Percentiles rank a stretch among this genome's conserved stretches.
phyloP scores from a whole-genome alignment of 1,139 yeast genomes.

The Taiozyma onychis region DNA sequence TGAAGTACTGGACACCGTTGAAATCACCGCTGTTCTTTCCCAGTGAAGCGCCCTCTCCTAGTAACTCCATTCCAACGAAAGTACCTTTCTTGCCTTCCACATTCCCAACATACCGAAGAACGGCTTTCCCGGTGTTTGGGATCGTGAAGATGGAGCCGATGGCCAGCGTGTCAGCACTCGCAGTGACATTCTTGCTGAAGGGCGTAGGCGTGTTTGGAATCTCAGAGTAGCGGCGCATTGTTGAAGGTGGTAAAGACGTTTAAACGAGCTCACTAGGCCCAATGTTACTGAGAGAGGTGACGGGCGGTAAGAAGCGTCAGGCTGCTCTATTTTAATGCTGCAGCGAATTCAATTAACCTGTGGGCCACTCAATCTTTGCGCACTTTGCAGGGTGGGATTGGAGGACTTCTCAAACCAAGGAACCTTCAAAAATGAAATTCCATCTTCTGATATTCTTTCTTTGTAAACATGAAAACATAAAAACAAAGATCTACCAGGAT shows the following conservation, averaged over 20 bases:
- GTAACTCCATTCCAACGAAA: conserved; percentile 86
- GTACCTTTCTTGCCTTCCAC: conserved; percentile 70
- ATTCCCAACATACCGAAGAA: conserved; percentile 65
- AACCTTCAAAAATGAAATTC: not conserved
- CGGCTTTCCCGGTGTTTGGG: conserved; percentile 42
- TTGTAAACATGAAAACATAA: not conserved
- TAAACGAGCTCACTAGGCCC: not conserved
- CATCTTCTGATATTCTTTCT: not conserved
- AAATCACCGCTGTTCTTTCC: conserved; percentile 82
- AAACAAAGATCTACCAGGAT: not conserved
- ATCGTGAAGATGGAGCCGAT: conserved; percentile 23
- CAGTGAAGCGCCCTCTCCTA: conserved; percentile 52
- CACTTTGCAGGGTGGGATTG: not conserved
- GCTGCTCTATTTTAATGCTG: not conserved
- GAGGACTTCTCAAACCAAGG: not conserved
- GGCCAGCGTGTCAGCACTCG: conserved; percentile 10
- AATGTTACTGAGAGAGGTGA: too few relatives aligned
- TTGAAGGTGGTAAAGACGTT: not conserved
- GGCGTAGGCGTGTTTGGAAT: conserved; percentile 23
- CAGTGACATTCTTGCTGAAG: conserved; percentile 3
- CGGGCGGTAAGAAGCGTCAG: not conserved
- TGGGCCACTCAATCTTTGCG: not conserved
- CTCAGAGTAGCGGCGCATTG: conserved; percentile 23
- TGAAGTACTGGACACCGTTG: conserved; percentile 57
- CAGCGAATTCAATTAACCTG: not conserved